Base-by-base conservation (phyloP, 1,284 basidiomycete species). In the Butyriboletus regius region DNA sequence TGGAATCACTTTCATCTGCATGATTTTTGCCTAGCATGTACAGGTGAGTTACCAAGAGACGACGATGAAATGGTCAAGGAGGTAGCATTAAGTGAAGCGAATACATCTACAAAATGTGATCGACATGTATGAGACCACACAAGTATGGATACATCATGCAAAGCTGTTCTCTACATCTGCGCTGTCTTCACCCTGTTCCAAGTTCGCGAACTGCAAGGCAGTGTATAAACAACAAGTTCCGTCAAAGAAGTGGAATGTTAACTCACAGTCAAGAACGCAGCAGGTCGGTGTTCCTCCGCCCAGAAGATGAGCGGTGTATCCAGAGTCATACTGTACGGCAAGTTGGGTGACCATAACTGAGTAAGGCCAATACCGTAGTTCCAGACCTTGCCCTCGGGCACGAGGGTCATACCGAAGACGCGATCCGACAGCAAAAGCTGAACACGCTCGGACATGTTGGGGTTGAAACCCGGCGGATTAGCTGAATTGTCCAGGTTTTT, bases 361-460 rank as follows among this genome's bases (percentile, higher is more conserved):
- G 93, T 91, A 50, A 98, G 73, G 51, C 91, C 90, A 52, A 93
- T 84, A 41, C 90, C 89, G 62, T 94, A 94, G 68, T 94, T 95
- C 92, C 93, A 95, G 28, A 93, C 83, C 53, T 82, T 83, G 56
- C 91, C 92, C 66, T 93, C 90, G 0, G 91, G 91, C 12, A 93
- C 88, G 9, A 94, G 72, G 1, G 90, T 93, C 85, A 91, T 91
- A 32, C 89, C 91, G 14, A 94, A 75, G 56, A 96, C 85, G 55
- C 92, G 87, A 68, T 98, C 96, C 20, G 91, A 96, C 18, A 99
- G 75, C 54, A 98, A 75, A 36, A 98, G 75, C 70, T 99, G 96
- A 24, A 96, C 93, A 31, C 91, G 83, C 67, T 96, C 94, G 3
- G 93, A 94, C 95, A 98, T 98, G 58, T 89, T 91, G 24, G 93